These are phyloP conservation scores for Chytridiales sp. DNA, from an alignment of 371 early-diverging fungal species.

Conservation along the genomic window DNA sequence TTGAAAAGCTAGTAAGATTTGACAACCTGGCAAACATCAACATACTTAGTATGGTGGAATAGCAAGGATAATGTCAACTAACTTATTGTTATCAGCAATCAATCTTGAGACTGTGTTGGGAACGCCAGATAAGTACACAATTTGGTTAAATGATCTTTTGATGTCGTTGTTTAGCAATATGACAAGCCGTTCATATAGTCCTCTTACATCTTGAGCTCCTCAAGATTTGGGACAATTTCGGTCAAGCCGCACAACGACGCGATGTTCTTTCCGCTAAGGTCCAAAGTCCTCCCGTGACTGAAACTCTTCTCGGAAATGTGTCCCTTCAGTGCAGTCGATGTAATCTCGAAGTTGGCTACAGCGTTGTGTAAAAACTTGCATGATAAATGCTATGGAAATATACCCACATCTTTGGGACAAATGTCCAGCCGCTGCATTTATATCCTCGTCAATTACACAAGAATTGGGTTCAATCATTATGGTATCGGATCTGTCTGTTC, in stretches of 20 bases:
- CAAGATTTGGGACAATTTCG: slow-evolving; percentile 3
- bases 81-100: slow-evolving; percentile 16
- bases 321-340: background rate
- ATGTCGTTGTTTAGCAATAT: too few relatives aligned
- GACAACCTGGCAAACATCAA: slow-evolving; percentile 16
- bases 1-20: slow-evolving; percentile 18
- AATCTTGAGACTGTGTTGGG: slow-evolving; percentile 7
- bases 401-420: too few relatives aligned
- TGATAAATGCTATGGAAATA: too few relatives aligned
- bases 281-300: slow-evolving; percentile 14
- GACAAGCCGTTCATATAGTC: too few relatives aligned
- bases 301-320: background rate
- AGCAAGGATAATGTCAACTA: background rate
- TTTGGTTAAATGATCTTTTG: too few relatives aligned
- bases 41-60: background rate
- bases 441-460: too few relatives aligned
- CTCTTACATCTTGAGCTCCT: background rate
- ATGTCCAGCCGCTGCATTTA: too few relatives aligned
- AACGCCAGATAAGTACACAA: slow-evolving; percentile 16
- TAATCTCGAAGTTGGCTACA: too few relatives aligned
- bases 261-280: slow-evolving; percentile 8
- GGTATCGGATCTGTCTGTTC: too few relatives aligned
- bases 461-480: too few relatives aligned
- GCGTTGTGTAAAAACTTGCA: too few relatives aligned
- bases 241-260: background rate